A percentile compares a stretch with the other conserved stretches of the same genome.
phyloP scores from a whole-genome alignment of 164 flowering plant species.

The Euptelea pleiosperma region DNA sequence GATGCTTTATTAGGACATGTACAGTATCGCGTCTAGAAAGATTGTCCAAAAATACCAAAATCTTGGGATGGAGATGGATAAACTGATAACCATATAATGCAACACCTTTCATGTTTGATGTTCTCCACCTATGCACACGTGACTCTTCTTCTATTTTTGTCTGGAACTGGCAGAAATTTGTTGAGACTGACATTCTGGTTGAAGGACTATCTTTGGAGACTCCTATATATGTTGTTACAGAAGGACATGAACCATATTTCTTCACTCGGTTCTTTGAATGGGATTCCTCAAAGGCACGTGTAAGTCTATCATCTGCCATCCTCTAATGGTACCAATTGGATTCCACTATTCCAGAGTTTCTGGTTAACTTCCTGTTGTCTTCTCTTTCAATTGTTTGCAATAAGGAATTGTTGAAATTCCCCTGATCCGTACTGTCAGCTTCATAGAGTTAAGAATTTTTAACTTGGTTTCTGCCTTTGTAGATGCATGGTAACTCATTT shows the following conservation, averaged over 20 bases:
- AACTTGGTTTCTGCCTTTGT: constrained; percentile 11
- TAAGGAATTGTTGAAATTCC: constrained; percentile 6
- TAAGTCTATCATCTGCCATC: constrained; percentile 26
- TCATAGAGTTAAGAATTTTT: neutral
- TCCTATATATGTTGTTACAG: constrained; percentile 56
- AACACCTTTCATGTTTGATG: too few relatives aligned
- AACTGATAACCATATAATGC: too few relatives aligned
- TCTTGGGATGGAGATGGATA: too few relatives aligned
- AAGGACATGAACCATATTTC: constrained; percentile 67
- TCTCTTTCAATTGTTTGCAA: neutral
- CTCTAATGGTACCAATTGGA: neutral
- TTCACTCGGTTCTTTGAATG: constrained; percentile 69
- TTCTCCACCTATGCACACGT: too few relatives aligned
- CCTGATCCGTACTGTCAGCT: neutral
- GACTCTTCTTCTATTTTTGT: neutral
- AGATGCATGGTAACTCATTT: constrained; percentile 74
- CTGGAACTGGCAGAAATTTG: constrained; percentile 53
- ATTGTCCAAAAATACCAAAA: neutral
- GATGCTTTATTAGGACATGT: neutral
- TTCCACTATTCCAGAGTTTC: neutral
- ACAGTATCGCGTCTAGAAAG: neutral
- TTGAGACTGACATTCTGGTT: constrained; percentile 43
- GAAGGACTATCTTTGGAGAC: constrained; percentile 47
- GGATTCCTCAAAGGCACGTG: constrained; percentile 56
- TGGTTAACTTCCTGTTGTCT: neutral